Conservation (phyloP, 23 red algal species). For the Agarophyton chilense region DNA sequence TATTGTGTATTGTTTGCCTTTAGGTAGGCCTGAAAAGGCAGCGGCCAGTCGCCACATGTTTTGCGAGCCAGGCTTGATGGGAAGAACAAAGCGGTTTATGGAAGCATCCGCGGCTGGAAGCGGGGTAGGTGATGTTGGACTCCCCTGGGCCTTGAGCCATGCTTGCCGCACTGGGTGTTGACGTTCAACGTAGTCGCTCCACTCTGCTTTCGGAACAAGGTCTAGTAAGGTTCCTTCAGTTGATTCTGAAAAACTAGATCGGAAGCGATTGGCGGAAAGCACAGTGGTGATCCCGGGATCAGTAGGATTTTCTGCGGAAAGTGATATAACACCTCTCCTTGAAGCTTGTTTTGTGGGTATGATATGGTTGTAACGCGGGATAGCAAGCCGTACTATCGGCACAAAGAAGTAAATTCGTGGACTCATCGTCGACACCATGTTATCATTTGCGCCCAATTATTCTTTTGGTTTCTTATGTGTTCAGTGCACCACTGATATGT, state of each 20-base stretch:
- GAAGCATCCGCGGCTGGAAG: slow-evolving; percentile 45
- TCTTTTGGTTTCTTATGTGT: background rate
- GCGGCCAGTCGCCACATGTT: slow-evolving; percentile 45
- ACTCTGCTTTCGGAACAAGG: slow-evolving; percentile 33
- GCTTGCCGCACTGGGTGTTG: background rate
- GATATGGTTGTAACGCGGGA: background rate
- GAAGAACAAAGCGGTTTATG: slow-evolving; percentile 36
- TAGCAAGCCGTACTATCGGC: background rate
- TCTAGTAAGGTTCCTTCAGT: slow-evolving; percentile 25
- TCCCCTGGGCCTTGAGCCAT: slow-evolving; percentile 42
- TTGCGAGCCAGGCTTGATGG: slow-evolving; percentile 36
- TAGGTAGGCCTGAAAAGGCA: slow-evolving; percentile 39
- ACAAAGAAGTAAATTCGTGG: background rate
- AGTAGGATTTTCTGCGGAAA: slow-evolving; percentile 10
- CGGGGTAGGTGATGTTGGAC: slow-evolving; percentile 31
- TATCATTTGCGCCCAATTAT: background rate
- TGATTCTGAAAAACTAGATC: slow-evolving; percentile 27
- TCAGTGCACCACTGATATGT: background rate
- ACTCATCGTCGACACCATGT: background rate
- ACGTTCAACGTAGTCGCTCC: slow-evolving; percentile 35
- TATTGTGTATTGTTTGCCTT: slow-evolving; percentile 34
- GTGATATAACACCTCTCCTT: background rate
- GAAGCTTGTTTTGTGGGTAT: background rate
- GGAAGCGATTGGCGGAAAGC: slow-evolving; percentile 47
- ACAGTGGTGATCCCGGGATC: slow-evolving; percentile 51